Conservation (phyloP, 768 basidiomycete genomes). For the Pholiota molesta region DNA sequence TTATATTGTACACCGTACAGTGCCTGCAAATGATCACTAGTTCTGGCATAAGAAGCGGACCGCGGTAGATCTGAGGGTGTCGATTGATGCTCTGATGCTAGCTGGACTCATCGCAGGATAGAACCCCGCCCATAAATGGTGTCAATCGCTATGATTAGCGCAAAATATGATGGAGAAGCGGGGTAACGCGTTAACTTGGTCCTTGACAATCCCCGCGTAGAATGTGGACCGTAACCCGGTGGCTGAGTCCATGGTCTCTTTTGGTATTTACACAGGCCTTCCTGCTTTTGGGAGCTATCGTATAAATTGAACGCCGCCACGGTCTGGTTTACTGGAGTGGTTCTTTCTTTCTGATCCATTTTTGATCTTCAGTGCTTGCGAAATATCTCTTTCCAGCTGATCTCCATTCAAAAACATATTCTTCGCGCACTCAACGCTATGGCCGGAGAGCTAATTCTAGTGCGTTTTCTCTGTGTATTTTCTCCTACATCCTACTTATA, state of each 20-base stretch:
- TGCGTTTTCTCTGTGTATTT: background rate
- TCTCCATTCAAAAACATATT: too few relatives aligned
- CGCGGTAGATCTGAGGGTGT: background rate
- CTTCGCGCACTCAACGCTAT: background rate
- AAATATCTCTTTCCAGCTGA: background rate
- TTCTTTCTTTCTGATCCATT: background rate
- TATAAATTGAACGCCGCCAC: background rate
- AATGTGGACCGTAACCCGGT: too few relatives aligned
- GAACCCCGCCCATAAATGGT: background rate
- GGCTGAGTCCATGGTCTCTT: too few relatives aligned
- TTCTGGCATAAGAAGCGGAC: background rate
- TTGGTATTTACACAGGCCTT: too few relatives aligned
- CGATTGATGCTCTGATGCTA: background rate
- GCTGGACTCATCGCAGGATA: background rate
- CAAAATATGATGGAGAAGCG: background rate
- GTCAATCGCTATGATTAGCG: background rate
- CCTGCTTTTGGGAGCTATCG: background rate
- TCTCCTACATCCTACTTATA: background rate
- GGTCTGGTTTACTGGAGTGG: background rate
- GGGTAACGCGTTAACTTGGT: background rate
- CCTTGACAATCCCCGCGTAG: background rate
- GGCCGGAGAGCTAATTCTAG: background rate
- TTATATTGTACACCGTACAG: background rate
- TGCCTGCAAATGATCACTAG: background rate
- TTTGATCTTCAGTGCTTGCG: background rate